A percentile compares a stretch with the other conserved stretches of the same genome.
These are phyloP conservation scores for Mycena galopus DNA, from an alignment of 768 basidiomycete species.

Conservation along the genomic window DNA sequence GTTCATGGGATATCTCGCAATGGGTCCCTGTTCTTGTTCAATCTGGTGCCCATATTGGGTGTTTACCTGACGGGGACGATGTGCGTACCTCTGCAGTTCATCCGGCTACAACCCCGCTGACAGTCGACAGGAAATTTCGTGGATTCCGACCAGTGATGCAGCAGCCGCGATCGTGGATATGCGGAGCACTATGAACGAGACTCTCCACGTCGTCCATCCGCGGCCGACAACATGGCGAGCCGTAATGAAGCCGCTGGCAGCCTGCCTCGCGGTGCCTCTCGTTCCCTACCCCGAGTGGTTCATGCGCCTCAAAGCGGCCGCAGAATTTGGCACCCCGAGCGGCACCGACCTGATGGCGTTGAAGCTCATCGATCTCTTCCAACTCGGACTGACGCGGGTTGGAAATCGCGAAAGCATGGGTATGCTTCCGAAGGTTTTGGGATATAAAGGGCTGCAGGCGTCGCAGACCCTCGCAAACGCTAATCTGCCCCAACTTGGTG, in stretches of 20 bases:
- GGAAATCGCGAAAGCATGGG: too few species aligned
- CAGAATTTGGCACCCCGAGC: too few species aligned
- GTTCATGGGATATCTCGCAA: conserved; percentile 15
- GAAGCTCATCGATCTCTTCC: too few species aligned
- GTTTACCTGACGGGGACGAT: conserved; percentile 23
- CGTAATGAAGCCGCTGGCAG: conserved; percentile 33
- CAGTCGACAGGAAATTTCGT: conserved; percentile 11
- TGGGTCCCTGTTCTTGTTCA: conserved; percentile 23
- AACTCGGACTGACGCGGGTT: too few species aligned
- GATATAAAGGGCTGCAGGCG: too few species aligned
- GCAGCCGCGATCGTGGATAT: conserved; percentile 48
- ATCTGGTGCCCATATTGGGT: conserved; percentile 1
- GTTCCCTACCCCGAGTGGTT: conserved; percentile 50
- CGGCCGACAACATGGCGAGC: conserved; percentile 44
- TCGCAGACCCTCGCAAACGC: too few species aligned
- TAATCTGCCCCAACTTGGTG: too few species aligned
- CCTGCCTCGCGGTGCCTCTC: conserved; percentile 41
- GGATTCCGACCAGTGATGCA: conserved; percentile 34
- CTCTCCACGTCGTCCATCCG: conserved; percentile 47
- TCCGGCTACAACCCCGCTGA: background rate
- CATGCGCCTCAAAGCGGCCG: conserved; percentile 37
- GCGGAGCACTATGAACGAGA: conserved; percentile 28
- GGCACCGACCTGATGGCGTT: too few species aligned
- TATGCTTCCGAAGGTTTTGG: too few species aligned
- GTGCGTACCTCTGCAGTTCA: background rate